Percentiles rank a stretch among this genome's conserved stretches.
Evolutionary conservation across 352 stramenopile species (phyloP).

Genomic region (Phytophthora ohioensis): DNA sequence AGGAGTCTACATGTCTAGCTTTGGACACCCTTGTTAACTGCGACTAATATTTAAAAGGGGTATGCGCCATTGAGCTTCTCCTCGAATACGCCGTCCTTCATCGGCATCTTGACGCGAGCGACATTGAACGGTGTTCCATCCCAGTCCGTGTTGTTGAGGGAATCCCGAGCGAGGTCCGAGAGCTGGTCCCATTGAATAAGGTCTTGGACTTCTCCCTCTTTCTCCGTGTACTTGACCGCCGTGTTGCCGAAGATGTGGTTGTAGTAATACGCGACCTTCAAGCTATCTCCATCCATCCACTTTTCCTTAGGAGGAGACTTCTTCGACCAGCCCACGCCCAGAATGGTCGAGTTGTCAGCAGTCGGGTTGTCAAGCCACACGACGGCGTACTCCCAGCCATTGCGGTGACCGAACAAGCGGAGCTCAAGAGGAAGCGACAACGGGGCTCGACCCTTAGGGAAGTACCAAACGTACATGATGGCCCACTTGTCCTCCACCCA

Average conservation of each 20-base stretch:
- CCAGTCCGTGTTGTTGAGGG: conserved; percentile 39
- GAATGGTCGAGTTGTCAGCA: conserved; percentile 27
- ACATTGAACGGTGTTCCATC: conserved; percentile 25
- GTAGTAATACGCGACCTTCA: conserved; percentile 42
- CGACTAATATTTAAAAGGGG: conserved; percentile 10
- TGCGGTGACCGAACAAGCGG: conserved; percentile 38
- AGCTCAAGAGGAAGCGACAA: neutral
- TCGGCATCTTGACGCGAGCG: conserved; percentile 33
- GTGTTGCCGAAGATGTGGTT: conserved; percentile 34
- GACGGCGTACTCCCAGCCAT: conserved; percentile 54
- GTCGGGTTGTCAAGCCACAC: conserved; percentile 45
- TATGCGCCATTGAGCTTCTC: conserved; percentile 29
- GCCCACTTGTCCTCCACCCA: conserved; percentile 22
- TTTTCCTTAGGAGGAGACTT: conserved; percentile 23
- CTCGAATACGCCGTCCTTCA: conserved; percentile 44
- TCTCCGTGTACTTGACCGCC: conserved; percentile 28
- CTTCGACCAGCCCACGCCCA: conserved; percentile 31
- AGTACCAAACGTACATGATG: conserved; percentile 47
- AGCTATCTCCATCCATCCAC: conserved; percentile 28
- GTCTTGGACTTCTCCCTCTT: conserved; percentile 17
- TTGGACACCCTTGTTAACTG: no score
- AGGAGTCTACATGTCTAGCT: no score
- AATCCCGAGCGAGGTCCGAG: conserved; percentile 20
- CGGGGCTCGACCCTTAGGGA: conserved; percentile 43
- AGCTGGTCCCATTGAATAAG: conserved; percentile 41